These are phyloP conservation scores for Suillus fuscotomentosus DNA, from an alignment of 768 basidiomycete genomes.

Conservation along the genomic window DNA sequence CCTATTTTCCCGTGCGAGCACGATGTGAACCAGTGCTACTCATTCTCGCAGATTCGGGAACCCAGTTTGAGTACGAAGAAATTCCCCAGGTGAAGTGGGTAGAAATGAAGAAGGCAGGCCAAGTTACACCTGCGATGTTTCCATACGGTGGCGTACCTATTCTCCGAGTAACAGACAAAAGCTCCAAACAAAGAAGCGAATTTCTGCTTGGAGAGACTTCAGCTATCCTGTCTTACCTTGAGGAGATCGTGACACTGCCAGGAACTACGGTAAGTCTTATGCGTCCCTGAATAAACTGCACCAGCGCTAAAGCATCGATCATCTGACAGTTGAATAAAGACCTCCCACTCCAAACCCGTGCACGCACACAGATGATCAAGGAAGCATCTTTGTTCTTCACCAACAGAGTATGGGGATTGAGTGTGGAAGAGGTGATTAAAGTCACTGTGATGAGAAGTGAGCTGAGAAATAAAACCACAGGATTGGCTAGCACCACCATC, in stretches of 20 bases:
- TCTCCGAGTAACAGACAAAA: constrained; percentile 18
- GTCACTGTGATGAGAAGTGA: not conserved
- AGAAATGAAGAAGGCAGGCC: constrained; percentile 13
- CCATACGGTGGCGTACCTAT: constrained; percentile 26
- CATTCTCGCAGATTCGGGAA: constrained; percentile 24
- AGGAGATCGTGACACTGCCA: constrained; percentile 16
- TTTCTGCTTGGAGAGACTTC: constrained; percentile 24
- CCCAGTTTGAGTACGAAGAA: constrained; percentile 20
- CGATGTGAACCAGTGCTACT: constrained; percentile 26
- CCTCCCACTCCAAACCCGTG: constrained; percentile 16
- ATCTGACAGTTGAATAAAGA: constrained; percentile 7
- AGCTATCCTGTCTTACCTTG: constrained; percentile 23
- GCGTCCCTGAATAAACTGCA: not conserved
- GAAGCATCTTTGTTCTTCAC: constrained; percentile 26
- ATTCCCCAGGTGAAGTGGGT: constrained; percentile 16
- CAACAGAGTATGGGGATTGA: constrained; percentile 6
- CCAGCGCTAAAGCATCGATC: not conserved
- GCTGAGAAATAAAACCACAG: constrained; percentile 5
- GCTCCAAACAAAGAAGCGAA: constrained; percentile 8
- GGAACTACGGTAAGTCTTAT: constrained; percentile 15
- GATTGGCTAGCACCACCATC: constrained; percentile 19
- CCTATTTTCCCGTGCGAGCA: constrained; percentile 21
- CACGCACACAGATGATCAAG: constrained; percentile 17
- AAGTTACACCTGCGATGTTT: constrained; percentile 18
- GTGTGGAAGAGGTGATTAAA: constrained; percentile 11